phyloP scores from a whole-genome alignment of 2,329 filamentous ascomycete genomes.

The Fusarium sororula region DNA sequence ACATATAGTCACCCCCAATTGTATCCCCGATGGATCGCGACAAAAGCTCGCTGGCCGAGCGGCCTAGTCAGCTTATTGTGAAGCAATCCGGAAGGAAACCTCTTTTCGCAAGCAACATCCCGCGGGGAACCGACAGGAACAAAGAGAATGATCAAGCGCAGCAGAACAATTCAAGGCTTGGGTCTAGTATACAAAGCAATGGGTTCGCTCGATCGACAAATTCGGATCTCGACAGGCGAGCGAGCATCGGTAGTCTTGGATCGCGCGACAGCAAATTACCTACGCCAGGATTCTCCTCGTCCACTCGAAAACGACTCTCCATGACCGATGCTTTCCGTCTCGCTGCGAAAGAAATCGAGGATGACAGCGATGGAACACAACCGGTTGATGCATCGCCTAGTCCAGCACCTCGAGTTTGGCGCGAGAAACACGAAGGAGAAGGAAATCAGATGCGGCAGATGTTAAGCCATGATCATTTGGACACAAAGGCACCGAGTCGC shows the following conservation, averaged over 20 bases:
- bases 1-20: constrained; percentile 6
- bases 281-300: constrained; percentile 43
- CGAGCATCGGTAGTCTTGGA: constrained; percentile 33
- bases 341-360: constrained; percentile 45
- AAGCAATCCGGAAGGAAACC: constrained; percentile 54
- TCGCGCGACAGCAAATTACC: constrained; percentile 50
- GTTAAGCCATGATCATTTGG: constrained; percentile 45
- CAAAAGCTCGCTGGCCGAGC: constrained; percentile 31
- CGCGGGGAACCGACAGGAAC: constrained; percentile 34
- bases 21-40: constrained; percentile 40
- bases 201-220: constrained; percentile 37
- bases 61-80: constrained; percentile 47
- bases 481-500: constrained; percentile 41
- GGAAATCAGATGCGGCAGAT: constrained; percentile 44
- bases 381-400: constrained; percentile 59
- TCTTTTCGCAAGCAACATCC: constrained; percentile 47
- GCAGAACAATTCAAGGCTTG: constrained; percentile 15
- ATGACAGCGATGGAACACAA: constrained; percentile 39
- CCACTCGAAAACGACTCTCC: constrained; percentile 49
- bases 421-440: constrained; percentile 45
- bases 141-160: constrained; percentile 34
- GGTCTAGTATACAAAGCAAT: constrained; percentile 24
- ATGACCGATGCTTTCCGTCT: constrained; percentile 54
- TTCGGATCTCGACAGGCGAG: constrained; percentile 39
- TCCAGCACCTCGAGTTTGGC: constrained; percentile 59